Base-by-base conservation (phyloP, 179 eudicot genomes). In the Gypsophila paniculata region DNA sequence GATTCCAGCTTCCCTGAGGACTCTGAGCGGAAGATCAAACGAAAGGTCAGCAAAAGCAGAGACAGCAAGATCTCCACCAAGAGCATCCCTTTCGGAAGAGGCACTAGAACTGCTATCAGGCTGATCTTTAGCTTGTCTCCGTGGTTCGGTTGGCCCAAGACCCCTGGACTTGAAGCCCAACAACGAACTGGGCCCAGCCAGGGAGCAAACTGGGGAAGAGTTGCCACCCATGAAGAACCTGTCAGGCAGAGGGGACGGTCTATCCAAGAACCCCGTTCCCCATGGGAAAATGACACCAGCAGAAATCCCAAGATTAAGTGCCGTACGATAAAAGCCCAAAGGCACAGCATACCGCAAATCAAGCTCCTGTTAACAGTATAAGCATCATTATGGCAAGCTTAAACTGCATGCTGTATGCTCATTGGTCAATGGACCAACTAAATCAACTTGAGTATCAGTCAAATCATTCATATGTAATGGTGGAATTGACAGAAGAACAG, bases 41-140 rank as follows among this genome's bases (percentile, higher is more conserved):
- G 96, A 90, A 67, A 93, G 88, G 72, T 93, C 98, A 14, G 96
- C 92, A 86, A 93, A 93, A 52, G 90, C 87, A 62, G 95, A 84
- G 60, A 90, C 77, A 71, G 98, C 95, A 77, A 90, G 91, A 75
- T 90, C 98, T 54, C 95, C 98, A 51, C 96, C 96, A 21, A 90
- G 78, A 76, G 68, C 84, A 80, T 90, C 95, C 71, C 87, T 81
- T 53, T 69, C 90, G 54, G 77, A n/a, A 69, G 77, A 29, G 68
- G 75, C 64, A 61, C 74, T 80, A 46, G 86, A 75, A 61, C 65
- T 75, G 68, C 54, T 84, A 70, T 57, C 73, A 32, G 83, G 66
- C 53, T 84, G 75, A 19, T 76, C 85, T 76, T 57, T 80, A 18
- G 77, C 67, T 77, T 78, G 74, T 76, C 92, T 87, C 65, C 88